These are phyloP conservation scores for Dactylis glomerata DNA, from an alignment of 176 grass and related monocot species.

Conservation along the genomic window DNA sequence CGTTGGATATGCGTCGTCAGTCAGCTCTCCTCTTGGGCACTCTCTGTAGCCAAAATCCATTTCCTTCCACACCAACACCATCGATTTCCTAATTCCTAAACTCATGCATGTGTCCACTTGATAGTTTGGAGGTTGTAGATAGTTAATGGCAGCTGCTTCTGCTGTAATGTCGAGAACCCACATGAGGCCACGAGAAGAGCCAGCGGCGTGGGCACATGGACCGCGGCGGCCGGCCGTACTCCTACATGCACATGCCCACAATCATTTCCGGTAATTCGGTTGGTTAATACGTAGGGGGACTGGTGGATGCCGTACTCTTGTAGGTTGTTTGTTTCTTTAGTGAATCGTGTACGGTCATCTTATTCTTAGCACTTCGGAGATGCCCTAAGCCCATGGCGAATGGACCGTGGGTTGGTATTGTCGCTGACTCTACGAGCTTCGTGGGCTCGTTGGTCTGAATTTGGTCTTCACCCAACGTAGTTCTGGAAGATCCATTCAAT, in stretches of 20 bases:
- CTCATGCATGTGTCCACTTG: neutral
- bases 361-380: too few relatives aligned
- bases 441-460: too few relatives aligned
- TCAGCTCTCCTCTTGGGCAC: neutral
- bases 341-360: too few relatives aligned
- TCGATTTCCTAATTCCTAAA: too few relatives aligned
- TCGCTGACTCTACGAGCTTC: too few relatives aligned
- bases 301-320: too few relatives aligned
- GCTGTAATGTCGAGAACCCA: conserved; percentile 11
- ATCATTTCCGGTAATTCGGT: neutral
- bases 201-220: conserved; percentile 35
- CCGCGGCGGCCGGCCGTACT: neutral
- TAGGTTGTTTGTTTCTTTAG: too few relatives aligned
- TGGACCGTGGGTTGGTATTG: too few relatives aligned
- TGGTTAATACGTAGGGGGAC: neutral
- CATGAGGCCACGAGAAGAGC: conserved; percentile 39
- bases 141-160: neutral
- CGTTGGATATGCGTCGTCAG: neutral
- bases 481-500: too few relatives aligned
- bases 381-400: too few relatives aligned
- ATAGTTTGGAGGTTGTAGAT: neutral
- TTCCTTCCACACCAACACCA: neutral
- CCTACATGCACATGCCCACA: neutral
- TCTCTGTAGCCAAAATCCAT: neutral
- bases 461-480: too few relatives aligned